phyloP scores from a whole-genome alignment of 129 eudicot species.

The Flaveria robusta region DNA sequence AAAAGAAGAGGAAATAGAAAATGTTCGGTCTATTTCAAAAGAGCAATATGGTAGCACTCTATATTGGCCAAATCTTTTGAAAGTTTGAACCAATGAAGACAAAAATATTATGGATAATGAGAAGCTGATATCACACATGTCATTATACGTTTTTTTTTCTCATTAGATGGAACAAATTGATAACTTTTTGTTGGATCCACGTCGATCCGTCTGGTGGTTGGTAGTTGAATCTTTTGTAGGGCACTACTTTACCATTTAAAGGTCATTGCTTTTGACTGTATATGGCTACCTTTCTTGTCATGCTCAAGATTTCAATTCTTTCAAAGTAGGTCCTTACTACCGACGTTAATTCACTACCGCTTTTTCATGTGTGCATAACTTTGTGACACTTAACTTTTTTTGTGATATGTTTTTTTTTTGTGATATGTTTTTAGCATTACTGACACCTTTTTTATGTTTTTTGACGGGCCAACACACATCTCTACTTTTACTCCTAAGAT shows the following conservation, averaged over 20 bases:
- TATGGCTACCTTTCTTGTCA: not conserved
- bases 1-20: too few species aligned
- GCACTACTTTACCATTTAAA: not conserved
- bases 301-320: not conserved
- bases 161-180: not conserved
- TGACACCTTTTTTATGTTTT: too few species aligned
- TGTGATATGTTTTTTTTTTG: too few species aligned
- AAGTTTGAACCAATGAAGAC: not conserved
- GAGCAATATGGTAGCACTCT: too few species aligned
- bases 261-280: conserved; percentile 1
- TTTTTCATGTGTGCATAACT: too few species aligned
- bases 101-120: not conserved
- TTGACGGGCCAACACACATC: too few species aligned
- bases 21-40: too few species aligned
- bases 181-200: not conserved
- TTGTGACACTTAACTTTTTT: too few species aligned
- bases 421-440: too few species aligned
- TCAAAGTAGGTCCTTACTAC: not conserved
- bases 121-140: not conserved
- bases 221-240: not conserved
- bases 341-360: too few species aligned
- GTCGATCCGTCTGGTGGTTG: not conserved
- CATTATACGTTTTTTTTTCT: not conserved
- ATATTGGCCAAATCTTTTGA: not conserved
- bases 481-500: too few species aligned